Percentiles rank a stretch among this genome's conserved stretches.
phyloP scores from a whole-genome alignment of 495 filamentous ascomycete genomes.

The Evansstolkia leycettana region DNA sequence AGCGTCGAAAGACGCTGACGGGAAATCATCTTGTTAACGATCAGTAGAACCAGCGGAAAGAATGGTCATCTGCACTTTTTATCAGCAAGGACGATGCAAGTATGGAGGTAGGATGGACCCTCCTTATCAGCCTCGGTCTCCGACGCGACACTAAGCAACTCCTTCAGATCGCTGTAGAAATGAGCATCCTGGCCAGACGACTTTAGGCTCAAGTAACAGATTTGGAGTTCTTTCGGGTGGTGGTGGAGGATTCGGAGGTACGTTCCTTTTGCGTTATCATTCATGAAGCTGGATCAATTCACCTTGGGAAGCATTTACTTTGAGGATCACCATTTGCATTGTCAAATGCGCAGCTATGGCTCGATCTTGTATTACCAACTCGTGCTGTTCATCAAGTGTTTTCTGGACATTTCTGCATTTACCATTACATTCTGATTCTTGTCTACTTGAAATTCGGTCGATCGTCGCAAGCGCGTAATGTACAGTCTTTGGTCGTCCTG shows the following conservation, averaged over 20 bases:
- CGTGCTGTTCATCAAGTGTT: too few species aligned
- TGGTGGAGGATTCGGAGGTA: conserved; percentile 27
- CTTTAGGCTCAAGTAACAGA: conserved; percentile 22
- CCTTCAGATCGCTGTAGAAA: conserved; percentile 37
- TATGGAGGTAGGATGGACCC: conserved; percentile 39
- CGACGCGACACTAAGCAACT: conserved; percentile 5
- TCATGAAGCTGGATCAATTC: too few species aligned
- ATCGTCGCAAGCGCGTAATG: too few species aligned
- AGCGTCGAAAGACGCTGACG: neutral
- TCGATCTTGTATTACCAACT: too few species aligned
- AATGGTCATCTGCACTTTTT: conserved; percentile 62
- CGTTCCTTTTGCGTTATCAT: conserved; percentile 4
- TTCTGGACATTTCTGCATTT: too few species aligned
- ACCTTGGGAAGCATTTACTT: too few species aligned
- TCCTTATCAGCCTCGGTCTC: neutral
- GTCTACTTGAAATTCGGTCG: too few species aligned
- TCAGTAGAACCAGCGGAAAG: conserved; percentile 3
- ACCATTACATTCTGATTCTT: too few species aligned
- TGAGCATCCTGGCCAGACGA: conserved; percentile 37
- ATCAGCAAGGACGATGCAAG: conserved; percentile 58
- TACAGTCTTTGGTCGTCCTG: too few species aligned
- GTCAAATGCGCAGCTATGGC: too few species aligned
- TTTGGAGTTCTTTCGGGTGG: conserved; percentile 28
- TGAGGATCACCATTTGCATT: too few species aligned
- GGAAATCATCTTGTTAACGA: neutral